These are phyloP conservation scores for Marchantia polymorpha DNA, from an alignment of 225 moss, liverwort and hornwort species.

Conservation along the genomic window DNA sequence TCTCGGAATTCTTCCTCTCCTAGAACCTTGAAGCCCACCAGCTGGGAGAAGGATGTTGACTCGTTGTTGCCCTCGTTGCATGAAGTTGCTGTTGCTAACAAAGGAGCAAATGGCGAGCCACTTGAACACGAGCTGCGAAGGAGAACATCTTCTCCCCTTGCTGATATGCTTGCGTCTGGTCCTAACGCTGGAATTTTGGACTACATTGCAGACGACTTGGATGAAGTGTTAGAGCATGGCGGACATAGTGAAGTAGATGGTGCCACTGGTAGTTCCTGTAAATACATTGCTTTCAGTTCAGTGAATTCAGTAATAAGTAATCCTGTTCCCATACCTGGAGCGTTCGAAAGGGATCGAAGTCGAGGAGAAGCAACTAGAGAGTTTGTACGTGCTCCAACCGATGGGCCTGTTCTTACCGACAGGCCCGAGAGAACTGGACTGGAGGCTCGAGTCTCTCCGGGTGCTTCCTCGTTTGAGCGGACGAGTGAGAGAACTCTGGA, in stretches of 20 bases:
- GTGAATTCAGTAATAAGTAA: slow-evolving; percentile 41
- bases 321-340: slow-evolving; percentile 70
- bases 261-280: slow-evolving; percentile 24
- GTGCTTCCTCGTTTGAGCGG: slow-evolving; percentile 31
- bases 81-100: slow-evolving; percentile 39
- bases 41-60: slow-evolving; percentile 22
- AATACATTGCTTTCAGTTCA: slow-evolving; percentile 29
- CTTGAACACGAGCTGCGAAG: slow-evolving; percentile 45
- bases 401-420: slow-evolving; percentile 66
- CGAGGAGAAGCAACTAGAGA: slow-evolving; percentile 32
- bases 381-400: slow-evolving; percentile 50
- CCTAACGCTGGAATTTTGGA: slow-evolving; percentile 48
- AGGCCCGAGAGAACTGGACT: slow-evolving; percentile 14
- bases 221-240: slow-evolving; percentile 29
- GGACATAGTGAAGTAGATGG: slow-evolving; percentile 29
- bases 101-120: slow-evolving; percentile 34
- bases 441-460: not conserved
- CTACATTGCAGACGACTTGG: slow-evolving; percentile 44
- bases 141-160: slow-evolving; percentile 71
- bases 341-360: slow-evolving; percentile 35
- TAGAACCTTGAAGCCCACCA: slow-evolving; percentile 32
- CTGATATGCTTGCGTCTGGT: slow-evolving; percentile 71
- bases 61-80: slow-evolving; percentile 33
- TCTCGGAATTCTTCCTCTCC: slow-evolving; percentile 51
- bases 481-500: slow-evolving; percentile 22